A percentile compares a stretch with the other conserved stretches of the same genome.
phyloP scores from a whole-genome alignment of 371 early-diverging fungal species.

The Apophysomyces ossiformis region DNA sequence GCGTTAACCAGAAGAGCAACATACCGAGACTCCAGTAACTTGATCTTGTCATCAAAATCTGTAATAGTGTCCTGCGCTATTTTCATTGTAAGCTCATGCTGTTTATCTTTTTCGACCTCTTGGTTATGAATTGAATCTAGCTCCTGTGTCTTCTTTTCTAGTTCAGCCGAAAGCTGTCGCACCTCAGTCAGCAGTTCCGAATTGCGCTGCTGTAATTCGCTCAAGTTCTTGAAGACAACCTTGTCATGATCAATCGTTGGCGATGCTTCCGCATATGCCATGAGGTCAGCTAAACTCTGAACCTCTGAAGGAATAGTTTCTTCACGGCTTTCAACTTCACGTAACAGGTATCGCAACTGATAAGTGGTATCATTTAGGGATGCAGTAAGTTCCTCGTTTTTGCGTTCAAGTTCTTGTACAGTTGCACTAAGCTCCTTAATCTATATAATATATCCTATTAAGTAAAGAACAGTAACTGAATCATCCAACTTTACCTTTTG shows the following conservation, averaged over 20 bases:
- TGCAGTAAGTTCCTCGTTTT: conserved; percentile 16
- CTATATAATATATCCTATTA: neutral
- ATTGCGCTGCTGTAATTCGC: conserved; percentile 25
- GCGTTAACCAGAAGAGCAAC: neutral
- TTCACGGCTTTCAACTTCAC: conserved; percentile 21
- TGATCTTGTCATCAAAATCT: neutral
- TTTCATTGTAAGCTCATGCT: neutral
- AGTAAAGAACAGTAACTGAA: neutral
- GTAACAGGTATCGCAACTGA: conserved; percentile 31
- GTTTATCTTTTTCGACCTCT: neutral
- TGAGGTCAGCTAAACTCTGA: conserved; percentile 16
- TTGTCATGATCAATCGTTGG: conserved; percentile 21
- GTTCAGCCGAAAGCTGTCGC: conserved; percentile 11
- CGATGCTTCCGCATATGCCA: conserved; percentile 10
- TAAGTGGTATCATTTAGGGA: conserved; percentile 26
- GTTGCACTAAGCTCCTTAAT: neutral
- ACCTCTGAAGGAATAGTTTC: conserved; percentile 18
- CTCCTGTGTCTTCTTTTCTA: conserved; percentile 13
- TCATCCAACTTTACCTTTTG: neutral
- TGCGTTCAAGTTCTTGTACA: conserved; percentile 9
- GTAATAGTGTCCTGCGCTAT: conserved; percentile 8
- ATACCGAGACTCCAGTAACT: neutral
- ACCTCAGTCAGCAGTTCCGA: conserved; percentile 21
- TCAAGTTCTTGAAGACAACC: conserved; percentile 27
- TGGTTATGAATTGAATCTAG: neutral